Evolutionary conservation across 2,329 filamentous ascomycete genomes (phyloP).

Genomic region (Hypocreales sp.): DNA sequence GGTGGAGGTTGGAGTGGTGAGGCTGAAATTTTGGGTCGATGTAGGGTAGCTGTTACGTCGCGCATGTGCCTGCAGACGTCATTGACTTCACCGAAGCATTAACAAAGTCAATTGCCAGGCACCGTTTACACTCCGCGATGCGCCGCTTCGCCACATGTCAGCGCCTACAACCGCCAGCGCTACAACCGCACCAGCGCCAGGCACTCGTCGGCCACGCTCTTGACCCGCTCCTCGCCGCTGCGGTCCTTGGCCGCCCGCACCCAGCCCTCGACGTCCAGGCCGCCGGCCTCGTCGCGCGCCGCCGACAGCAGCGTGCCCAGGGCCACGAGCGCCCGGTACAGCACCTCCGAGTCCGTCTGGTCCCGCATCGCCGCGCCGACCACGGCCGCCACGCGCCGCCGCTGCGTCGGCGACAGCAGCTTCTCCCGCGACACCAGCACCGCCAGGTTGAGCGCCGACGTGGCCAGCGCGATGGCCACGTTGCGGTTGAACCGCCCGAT

Average conservation of each 20-base stretch:
- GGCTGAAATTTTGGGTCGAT: too few species aligned
- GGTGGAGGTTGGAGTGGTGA: too few species aligned
- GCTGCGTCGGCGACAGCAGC: slow-evolving; percentile 17
- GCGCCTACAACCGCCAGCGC: too few species aligned
- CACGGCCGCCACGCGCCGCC: slow-evolving; percentile 37
- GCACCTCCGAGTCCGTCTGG: slow-evolving; percentile 64
- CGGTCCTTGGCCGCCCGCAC: slow-evolving; percentile 27
- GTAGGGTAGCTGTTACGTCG: too few species aligned
- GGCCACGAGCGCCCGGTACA: slow-evolving; percentile 71
- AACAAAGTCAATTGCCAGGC: too few species aligned
- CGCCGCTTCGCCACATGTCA: too few species aligned
- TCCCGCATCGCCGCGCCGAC: slow-evolving; percentile 46
- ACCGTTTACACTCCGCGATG: too few species aligned
- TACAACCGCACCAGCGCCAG: slow-evolving; percentile 13
- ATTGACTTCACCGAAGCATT: too few species aligned
- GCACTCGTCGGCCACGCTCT: slow-evolving; percentile 30
- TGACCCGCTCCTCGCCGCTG: slow-evolving; percentile 29
- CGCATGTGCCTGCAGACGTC: too few species aligned
- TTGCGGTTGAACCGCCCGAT: slow-evolving; percentile 55
- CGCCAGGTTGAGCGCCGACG: slow-evolving; percentile 70
- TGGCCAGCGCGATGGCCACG: slow-evolving; percentile 66
- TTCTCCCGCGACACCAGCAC: slow-evolving; percentile 46
- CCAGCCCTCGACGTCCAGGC: slow-evolving; percentile 23
- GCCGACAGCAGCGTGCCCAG: slow-evolving; percentile 59
- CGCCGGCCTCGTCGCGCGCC: slow-evolving; percentile 25